Conservation (phyloP, 768 basidiomycete genomes). For the Boletus rex-veris region DNA sequence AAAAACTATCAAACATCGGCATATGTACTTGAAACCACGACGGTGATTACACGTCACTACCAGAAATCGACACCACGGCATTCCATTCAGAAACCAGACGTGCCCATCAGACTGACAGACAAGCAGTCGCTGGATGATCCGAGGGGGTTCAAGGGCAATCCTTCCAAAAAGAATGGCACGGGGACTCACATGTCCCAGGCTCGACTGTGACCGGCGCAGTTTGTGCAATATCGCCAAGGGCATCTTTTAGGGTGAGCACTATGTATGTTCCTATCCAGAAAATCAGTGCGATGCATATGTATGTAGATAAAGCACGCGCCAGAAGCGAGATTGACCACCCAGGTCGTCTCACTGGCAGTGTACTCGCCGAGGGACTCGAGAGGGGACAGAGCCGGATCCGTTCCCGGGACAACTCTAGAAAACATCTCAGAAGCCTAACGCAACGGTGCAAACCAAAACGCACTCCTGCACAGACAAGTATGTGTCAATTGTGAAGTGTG, state of each 20-base stretch:
- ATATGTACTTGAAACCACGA: constrained; percentile 13
- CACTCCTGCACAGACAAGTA: constrained; percentile 32
- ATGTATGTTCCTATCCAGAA: constrained; percentile 40
- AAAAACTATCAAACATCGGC: neutral
- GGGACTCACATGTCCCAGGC: constrained; percentile 3
- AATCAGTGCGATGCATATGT: neutral
- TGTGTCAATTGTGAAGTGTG: neutral
- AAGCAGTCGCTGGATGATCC: constrained; percentile 3
- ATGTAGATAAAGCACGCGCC: neutral
- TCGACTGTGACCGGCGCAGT: constrained; percentile 42
- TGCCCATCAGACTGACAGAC: constrained; percentile 7
- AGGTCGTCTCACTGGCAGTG: neutral
- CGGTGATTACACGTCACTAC: constrained; percentile 17
- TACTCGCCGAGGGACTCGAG: neutral
- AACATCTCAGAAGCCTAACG: neutral
- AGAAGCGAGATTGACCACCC: constrained; percentile 4
- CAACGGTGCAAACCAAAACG: neutral
- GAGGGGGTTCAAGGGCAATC: neutral
- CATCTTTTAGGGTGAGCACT: constrained; percentile 53
- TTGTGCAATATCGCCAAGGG: constrained; percentile 43
- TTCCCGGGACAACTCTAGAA: neutral
- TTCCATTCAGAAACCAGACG: neutral
- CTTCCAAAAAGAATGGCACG: neutral
- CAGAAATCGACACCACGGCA: neutral
- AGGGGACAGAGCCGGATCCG: neutral